Evolutionary conservation across 495 filamentous ascomycete species (phyloP), one percentile per base, ranked within the genome.

Genomic region (Hypomontagnella monticulosa): DNA sequence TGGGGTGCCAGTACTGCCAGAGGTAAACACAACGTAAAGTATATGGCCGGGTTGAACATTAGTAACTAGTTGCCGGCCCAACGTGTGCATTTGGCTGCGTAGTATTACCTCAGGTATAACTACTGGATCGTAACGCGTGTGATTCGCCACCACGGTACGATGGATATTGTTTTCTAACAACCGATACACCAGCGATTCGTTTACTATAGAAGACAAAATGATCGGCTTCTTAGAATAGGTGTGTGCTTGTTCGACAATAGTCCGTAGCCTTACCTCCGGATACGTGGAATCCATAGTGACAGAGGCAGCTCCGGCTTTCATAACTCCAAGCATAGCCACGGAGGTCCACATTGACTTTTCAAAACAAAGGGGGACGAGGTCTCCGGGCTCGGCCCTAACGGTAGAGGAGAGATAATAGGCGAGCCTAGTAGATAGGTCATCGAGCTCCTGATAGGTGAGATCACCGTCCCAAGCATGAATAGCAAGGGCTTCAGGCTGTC

Each of bases 1-100:
- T 0, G 88, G 84, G 5, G 78, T 80, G 1, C 88, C 87, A 0
- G 87, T 89, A 7, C 79, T 83, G 0, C 88, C 88, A 63, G 83
- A 82, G 0, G 87, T 89, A 60, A 85, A 89, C 8, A 87, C 74
- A 12, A 88, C 73, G 63, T 85, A 91, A 2, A 63, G 48, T 1
- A 66, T 43, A 19, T 75, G 65, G 7, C 12, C 38, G 15, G 70
- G 52, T 14, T 20, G 33, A 8, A 66, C n/a, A n/a, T n/a, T 71
- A 2, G n/a, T 8, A 34, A 15, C 30, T 5, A n/a, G 30, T 12
- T 16, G 18, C 9, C 34, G 27, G 19, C 23, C 9, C 46, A 15
- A 20, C 10, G 14, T 48, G 34, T 32, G 20, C 15, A 18, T 14
- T 52, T 12, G 37, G n/a, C n/a, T n/a, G n/a, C n/a, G n/a, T n/a